These are phyloP conservation scores for Hypericum androsaemum DNA, from an alignment of 345 rosid species.

Conservation along the genomic window DNA sequence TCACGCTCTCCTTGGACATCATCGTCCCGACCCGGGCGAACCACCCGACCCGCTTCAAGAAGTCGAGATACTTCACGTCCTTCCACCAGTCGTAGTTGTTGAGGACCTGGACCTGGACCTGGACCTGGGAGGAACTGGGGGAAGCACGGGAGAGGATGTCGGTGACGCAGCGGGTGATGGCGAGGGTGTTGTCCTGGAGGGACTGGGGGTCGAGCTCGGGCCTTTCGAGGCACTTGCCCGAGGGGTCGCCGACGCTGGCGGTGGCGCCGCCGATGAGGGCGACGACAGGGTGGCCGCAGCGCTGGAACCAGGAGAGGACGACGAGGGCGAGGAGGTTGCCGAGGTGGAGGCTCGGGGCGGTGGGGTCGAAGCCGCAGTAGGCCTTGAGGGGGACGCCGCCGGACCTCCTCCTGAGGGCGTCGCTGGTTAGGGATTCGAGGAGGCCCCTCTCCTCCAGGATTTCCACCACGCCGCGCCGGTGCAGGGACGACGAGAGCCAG, in stretches of 20 bases:
- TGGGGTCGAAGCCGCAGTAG: slow-evolving; percentile 96
- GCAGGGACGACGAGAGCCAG: too few species aligned
- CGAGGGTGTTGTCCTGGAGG: slow-evolving; percentile 49
- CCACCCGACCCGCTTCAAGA: slow-evolving; percentile 66
- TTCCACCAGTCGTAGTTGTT: too few species aligned
- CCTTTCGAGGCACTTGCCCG: slow-evolving; percentile 75
- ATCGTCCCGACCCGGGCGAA: slow-evolving; percentile 87
- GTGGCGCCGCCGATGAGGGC: slow-evolving; percentile 95
- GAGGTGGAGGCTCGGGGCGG: too few species aligned
- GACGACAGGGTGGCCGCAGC: slow-evolving; percentile 75
- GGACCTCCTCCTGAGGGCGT: slow-evolving; percentile 65
- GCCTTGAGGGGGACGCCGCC: slow-evolving; percentile 38
- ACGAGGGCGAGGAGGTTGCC: too few species aligned
- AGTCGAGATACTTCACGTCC: slow-evolving; percentile 63
- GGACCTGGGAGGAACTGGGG: slow-evolving; percentile 5
- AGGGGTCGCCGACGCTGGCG: too few species aligned
- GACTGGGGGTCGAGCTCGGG: slow-evolving; percentile 60
- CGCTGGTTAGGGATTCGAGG: slow-evolving; percentile 73
- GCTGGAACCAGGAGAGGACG: too few species aligned
- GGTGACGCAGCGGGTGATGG: too few species aligned
- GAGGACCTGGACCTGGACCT: too few species aligned
- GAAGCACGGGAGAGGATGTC: slow-evolving; percentile 26
- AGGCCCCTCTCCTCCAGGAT: too few species aligned
- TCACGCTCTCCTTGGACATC: too few species aligned
- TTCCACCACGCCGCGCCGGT: slow-evolving; percentile 39